Percentiles rank a stretch among this genome's conserved stretches.
Evolutionary conservation across 2,329 filamentous ascomycete genomes (phyloP).

Genomic region (Phoma sp.): DNA sequence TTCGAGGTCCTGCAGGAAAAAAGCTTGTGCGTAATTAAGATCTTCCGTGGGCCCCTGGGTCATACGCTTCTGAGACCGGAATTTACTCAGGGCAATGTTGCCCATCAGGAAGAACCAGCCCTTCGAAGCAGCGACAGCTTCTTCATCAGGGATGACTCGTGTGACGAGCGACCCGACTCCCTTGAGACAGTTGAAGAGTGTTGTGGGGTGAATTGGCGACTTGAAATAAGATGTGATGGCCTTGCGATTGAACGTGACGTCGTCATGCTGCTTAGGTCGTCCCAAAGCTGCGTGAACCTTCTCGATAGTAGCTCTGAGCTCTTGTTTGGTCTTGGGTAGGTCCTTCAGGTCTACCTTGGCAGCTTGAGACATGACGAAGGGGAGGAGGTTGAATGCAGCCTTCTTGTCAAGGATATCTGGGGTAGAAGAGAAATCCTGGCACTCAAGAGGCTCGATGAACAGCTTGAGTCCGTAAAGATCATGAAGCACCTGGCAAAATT

Average conservation of each 20-base stretch:
- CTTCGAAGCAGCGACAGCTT: constrained; percentile 73
- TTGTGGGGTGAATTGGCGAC: constrained; percentile 80
- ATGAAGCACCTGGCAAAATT: constrained; percentile 73
- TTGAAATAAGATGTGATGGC: constrained; percentile 83
- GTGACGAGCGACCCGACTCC: constrained; percentile 67
- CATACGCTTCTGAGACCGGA: constrained; percentile 78
- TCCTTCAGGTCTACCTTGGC: constrained; percentile 89
- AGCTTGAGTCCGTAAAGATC: constrained; percentile 50
- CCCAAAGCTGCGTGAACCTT: constrained; percentile 90
- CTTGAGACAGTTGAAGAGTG: constrained; percentile 80
- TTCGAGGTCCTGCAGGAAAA: constrained; percentile 82
- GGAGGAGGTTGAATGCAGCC: constrained; percentile 81
- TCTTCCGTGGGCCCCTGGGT: constrained; percentile 83
- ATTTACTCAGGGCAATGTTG: constrained; percentile 86
- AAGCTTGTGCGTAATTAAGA: constrained; percentile 79
- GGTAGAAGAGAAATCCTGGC: constrained; percentile 74
- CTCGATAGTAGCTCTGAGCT: constrained; percentile 88
- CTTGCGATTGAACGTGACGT: constrained; percentile 86
- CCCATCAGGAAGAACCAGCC: constrained; percentile 94
- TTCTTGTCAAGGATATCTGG: constrained; percentile 78
- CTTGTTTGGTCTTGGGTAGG: constrained; percentile 89
- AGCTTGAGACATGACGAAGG: constrained; percentile 82
- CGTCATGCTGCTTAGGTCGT: constrained; percentile 74
- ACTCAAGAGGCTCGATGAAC: constrained; percentile 45
- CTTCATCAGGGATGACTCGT: constrained; percentile 66